Base-by-base conservation (phyloP, 106 monocot species). In the Dendrobium chrysotoxum region DNA sequence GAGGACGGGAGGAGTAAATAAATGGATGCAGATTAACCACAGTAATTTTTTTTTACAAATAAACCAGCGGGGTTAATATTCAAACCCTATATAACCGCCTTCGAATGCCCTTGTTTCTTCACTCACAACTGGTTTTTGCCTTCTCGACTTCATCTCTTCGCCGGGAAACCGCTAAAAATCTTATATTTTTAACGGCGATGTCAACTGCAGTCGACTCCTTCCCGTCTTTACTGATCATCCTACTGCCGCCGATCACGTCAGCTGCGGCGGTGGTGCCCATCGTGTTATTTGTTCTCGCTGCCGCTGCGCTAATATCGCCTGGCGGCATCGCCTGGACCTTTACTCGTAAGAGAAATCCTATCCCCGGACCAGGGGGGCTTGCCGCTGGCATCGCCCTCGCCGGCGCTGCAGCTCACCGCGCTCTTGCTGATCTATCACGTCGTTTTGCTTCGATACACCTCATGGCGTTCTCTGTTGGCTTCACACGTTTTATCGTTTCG, bases 401-500 rank as follows among this genome's bases (percentile, higher is more conserved):
- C n/a, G 75, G 79, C 17, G 4, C 45, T 0, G 17, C 21, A 1
- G 82, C 82, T 67, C 86, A 86, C 61, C 82, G 79, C 0, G 50
- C 26, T 8, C 77, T 86, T 15, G 75, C 86, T 2, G 26, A 18
- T 28, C 46, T 80, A 4, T 64, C 82, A 2, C 50, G 18, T 1
- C 64, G 76, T 10, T 12, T 73, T 68, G 17, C 13, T 3, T 75
- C 86, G 75, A 4, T 20, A 28, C 23, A 17, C 2, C 79, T 86
- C 66, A 86, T 86, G 80, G 82, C 79, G 28, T 86, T 86, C 79
- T 83, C 86, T 0, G 82, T 83, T 6, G 86, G 86, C 2, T 5
- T 77, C 30, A 86, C 82, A 40, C 82, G 86, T 30, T 86, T 86
- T 76, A 65, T 86, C 35, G 67, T 86, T 17, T 75, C 86, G 0